A percentile compares a stretch with the other conserved stretches of the same genome.
These are phyloP conservation scores for Volutella citrinella DNA, from an alignment of 2,329 filamentous ascomycete species.

Conservation along the genomic window DNA sequence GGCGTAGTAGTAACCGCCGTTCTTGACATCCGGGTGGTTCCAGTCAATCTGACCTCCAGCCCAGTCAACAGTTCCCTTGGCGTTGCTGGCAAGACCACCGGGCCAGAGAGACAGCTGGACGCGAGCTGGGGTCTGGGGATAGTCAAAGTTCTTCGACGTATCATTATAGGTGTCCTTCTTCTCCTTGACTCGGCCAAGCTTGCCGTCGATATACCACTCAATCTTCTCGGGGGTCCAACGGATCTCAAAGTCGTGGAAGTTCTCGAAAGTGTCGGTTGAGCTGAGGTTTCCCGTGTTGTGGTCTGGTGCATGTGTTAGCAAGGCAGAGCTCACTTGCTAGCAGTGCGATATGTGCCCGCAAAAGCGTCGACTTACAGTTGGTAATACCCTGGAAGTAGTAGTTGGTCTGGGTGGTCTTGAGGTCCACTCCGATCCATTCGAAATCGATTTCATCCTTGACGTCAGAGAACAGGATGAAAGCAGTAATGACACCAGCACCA, in stretches of 20 bases:
- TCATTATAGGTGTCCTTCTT: constrained; percentile 82
- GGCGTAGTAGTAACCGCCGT: constrained; percentile 85
- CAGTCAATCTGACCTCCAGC: constrained; percentile 89
- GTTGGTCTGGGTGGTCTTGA: constrained; percentile 81
- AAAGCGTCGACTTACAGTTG: constrained; percentile 62
- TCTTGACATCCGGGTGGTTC: constrained; percentile 72
- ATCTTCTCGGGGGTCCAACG: constrained; percentile 87
- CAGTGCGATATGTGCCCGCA: neutral
- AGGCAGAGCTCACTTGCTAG: too few relatives aligned
- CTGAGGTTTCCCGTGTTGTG: constrained; percentile 71
- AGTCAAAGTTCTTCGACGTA: constrained; percentile 78
- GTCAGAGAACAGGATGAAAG: constrained; percentile 92
- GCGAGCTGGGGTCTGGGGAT: constrained; percentile 86
- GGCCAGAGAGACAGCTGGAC: constrained; percentile 97
- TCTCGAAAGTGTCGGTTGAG: constrained; percentile 66
- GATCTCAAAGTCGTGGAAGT: constrained; percentile 89
- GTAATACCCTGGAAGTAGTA: constrained; percentile 95
- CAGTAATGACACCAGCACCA: constrained; percentile 88
- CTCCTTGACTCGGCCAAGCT: constrained; percentile 70
- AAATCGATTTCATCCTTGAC: constrained; percentile 99
- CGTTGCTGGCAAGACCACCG: constrained; percentile 76
- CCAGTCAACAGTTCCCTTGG: constrained; percentile 83
- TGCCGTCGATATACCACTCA: constrained; percentile 83
- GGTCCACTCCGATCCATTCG: constrained; percentile 83
- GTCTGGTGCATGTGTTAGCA: constrained; percentile 48